Conservation (phyloP, 768 basidiomycete species). For the Hortiboletus flavorubellus region DNA sequence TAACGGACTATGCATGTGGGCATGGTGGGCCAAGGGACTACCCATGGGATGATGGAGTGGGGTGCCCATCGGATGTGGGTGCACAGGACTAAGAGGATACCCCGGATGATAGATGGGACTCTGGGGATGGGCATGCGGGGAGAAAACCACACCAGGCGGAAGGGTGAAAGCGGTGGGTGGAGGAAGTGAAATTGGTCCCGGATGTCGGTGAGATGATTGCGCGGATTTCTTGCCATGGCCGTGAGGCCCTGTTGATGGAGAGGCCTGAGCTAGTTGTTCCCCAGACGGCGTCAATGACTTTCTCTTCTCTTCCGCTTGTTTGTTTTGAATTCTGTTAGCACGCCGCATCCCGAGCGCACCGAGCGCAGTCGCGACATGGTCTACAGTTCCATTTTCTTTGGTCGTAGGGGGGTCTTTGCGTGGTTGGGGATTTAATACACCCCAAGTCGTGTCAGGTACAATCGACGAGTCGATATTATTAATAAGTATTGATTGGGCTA, state of each 20-base stretch:
- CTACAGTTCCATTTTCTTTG: constrained; percentile 18
- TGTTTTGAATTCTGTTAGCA: constrained; percentile 22
- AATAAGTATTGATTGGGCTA: constrained; percentile 18
- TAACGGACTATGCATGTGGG: constrained; percentile 30
- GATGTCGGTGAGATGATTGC: constrained; percentile 46
- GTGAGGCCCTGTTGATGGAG: constrained; percentile 13
- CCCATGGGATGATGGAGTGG: constrained; percentile 41
- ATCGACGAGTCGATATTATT: not conserved
- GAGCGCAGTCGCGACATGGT: constrained; percentile 20
- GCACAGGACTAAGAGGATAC: constrained; percentile 29
- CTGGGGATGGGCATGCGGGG: constrained; percentile 34
- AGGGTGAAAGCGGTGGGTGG: constrained; percentile 51
- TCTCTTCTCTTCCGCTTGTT: constrained; percentile 25
- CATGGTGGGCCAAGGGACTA: constrained; percentile 31
- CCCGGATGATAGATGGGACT: constrained; percentile 41
- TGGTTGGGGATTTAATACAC: constrained; percentile 12
- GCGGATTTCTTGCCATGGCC: constrained; percentile 12
- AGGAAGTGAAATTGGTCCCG: constrained; percentile 67
- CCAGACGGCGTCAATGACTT: constrained; percentile 4
- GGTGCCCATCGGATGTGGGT: constrained; percentile 27
- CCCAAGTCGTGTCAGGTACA: constrained; percentile 13
- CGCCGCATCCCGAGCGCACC: constrained; percentile 31
- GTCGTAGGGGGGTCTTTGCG: constrained; percentile 7
- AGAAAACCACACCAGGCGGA: constrained; percentile 33
- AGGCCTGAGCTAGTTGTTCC: constrained; percentile 17